These are phyloP conservation scores for Aureobasidium melanogenum DNA, from an alignment of 2,329 filamentous ascomycete genomes.

Conservation along the genomic window DNA sequence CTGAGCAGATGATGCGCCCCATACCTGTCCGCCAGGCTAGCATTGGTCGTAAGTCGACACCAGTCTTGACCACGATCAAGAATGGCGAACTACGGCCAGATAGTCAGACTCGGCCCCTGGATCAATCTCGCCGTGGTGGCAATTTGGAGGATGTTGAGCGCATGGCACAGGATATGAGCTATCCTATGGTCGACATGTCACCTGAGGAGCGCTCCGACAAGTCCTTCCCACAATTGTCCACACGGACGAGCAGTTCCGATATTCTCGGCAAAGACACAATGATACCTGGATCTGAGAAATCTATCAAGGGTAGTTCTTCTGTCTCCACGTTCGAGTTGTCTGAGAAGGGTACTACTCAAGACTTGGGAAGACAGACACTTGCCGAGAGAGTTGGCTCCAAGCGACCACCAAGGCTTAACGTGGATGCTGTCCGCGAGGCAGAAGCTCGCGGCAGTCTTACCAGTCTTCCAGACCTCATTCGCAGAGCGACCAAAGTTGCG, in stretches of 20 bases:
- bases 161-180: neutral
- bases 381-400: conserved; percentile 33
- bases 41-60: conserved; percentile 38
- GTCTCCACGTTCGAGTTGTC: neutral
- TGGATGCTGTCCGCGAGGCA: conserved; percentile 70
- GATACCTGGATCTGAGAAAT: neutral
- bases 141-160: neutral
- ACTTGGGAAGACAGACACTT: conserved; percentile 23
- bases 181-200: neutral
- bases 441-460: conserved; percentile 84
- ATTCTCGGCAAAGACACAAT: neutral
- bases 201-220: neutral
- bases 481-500: conserved; percentile 75
- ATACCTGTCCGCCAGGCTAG: conserved; percentile 39
- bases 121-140: neutral
- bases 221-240: neutral
- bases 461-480: conserved; percentile 83
- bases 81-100: conserved; percentile 26
- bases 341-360: neutral
- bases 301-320: neutral
- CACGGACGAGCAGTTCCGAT: neutral
- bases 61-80: conserved; percentile 40
- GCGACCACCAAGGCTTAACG: conserved; percentile 65
- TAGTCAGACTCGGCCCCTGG: conserved; percentile 3
- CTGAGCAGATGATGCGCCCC: conserved; percentile 29